Conservation (phyloP, 2,329 filamentous ascomycete genomes). For the Graphilbum fragrans region DNA sequence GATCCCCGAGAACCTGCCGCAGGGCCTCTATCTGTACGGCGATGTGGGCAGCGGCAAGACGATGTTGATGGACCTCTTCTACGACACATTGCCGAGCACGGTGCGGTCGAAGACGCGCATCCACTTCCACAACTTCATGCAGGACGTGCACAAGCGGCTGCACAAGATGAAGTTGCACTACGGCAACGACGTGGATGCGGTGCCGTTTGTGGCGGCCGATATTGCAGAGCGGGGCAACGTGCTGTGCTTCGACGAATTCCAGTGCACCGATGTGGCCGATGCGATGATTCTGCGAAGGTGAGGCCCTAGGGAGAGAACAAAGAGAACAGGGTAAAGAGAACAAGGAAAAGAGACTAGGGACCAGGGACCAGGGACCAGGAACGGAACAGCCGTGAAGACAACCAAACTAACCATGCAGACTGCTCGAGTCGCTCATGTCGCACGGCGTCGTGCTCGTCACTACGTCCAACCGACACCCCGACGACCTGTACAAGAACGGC, state of each 20-base stretch:
- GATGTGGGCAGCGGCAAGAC: conserved; percentile 98
- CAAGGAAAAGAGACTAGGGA: too few species aligned
- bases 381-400: too few species aligned
- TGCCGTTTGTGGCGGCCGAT: conserved; percentile 89
- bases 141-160: conserved; percentile 83
- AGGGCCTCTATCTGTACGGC: conserved; percentile 87
- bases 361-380: too few species aligned
- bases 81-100: conserved; percentile 73
- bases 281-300: conserved; percentile 88
- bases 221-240: conserved; percentile 79
- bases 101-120: conserved; percentile 81
- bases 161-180: conserved; percentile 83
- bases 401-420: conserved; percentile 26
- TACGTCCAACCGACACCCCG: conserved; percentile 90
- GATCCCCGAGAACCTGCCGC: conserved; percentile 65
- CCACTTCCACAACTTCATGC: conserved; percentile 99
- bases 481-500: conserved; percentile 95
- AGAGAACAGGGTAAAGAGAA: too few species aligned
- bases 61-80: conserved; percentile 98
- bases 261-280: conserved; percentile 95
- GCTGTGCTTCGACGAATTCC: conserved; percentile 96
- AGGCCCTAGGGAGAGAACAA: too few species aligned
- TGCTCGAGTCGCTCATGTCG: conserved; percentile 85
- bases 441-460: conserved; percentile 95
- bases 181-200: conserved; percentile 78